These are phyloP conservation scores for Takashimella koratensis DNA, from an alignment of 1,284 basidiomycete genomes.

Conservation along the genomic window DNA sequence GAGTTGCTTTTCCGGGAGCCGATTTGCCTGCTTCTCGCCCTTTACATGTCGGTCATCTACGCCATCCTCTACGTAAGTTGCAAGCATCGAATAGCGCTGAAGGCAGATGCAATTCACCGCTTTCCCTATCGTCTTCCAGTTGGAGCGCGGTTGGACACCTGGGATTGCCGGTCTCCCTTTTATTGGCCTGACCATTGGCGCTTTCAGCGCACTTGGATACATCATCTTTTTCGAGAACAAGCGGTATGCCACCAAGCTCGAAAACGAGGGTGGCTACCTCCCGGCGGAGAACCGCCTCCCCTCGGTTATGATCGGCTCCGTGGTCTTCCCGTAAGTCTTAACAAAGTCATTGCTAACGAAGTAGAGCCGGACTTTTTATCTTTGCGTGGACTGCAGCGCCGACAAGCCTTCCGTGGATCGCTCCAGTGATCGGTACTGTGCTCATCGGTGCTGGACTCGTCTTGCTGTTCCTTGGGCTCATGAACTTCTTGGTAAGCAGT, in stretches of 20 bases:
- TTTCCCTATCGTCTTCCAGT: conserved; percentile 45
- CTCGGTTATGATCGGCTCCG: conserved; percentile 57
- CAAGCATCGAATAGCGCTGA: not conserved
- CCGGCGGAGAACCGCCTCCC: conserved; percentile 57
- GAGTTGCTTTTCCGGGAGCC: conserved; percentile 49
- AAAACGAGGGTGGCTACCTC: conserved; percentile 18
- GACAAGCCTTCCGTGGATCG: conserved; percentile 57
- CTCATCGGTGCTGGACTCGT: conserved; percentile 55
- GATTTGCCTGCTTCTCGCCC: conserved; percentile 48
- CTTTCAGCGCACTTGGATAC: conserved; percentile 56
- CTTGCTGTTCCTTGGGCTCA: conserved; percentile 30
- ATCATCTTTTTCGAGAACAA: conserved; percentile 48
- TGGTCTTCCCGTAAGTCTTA: conserved; percentile 52
- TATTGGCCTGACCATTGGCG: conserved; percentile 61
- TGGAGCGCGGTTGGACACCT: conserved; percentile 33
- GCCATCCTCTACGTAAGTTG: conserved; percentile 34
- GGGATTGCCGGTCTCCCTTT: conserved; percentile 63
- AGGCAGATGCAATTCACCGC: conserved; percentile 40
- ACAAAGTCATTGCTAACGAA: no score
- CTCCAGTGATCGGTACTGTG: conserved; percentile 59
- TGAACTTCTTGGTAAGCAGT: conserved; percentile 9
- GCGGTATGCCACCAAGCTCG: conserved; percentile 16
- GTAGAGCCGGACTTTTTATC: conserved; percentile 21
- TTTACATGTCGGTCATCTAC: conserved; percentile 51
- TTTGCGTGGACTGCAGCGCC: conserved; percentile 58